A percentile compares a stretch with the other conserved stretches of the same genome.
Conservation (phyloP, 257 asterid genomes). For the Salvia splendens region DNA sequence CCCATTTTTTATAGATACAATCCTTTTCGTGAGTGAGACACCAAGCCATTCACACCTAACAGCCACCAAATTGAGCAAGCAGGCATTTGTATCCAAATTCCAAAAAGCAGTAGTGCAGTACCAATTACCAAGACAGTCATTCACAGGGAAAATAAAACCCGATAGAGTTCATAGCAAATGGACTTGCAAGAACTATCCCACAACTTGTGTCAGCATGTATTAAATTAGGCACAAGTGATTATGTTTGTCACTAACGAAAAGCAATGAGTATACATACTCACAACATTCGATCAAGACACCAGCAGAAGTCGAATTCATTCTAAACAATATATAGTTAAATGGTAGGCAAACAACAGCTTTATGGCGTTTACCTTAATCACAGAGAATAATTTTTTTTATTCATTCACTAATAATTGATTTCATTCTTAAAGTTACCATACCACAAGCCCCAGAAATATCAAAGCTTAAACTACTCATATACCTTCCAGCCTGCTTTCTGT, state of each 20-base stretch:
- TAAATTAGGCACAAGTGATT: not conserved
- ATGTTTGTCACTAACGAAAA: not conserved
- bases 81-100: not conserved
- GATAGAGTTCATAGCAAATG: conserved; percentile 11
- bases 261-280: not conserved
- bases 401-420: conserved; percentile 10
- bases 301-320: not conserved
- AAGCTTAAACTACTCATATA: conserved; percentile 33
- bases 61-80: not conserved
- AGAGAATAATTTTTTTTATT: conserved; percentile 12
- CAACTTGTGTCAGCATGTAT: conserved; percentile 9
- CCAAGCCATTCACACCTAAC: not conserved
- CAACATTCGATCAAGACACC: conserved; percentile 15
- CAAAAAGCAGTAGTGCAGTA: conserved; percentile 8
- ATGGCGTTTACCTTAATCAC: conserved; percentile 2
- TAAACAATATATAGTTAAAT: conserved; percentile 4
- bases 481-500: conserved; percentile 86
- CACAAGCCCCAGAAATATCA: not conserved
- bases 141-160: not conserved
- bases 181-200: not conserved
- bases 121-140: conserved; percentile 5
- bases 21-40: not conserved
- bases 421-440: conserved; percentile 12
- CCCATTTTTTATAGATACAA: not conserved
- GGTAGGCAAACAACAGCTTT: not conserved